Evolutionary conservation across 805 yeast species (phyloP).

Genomic region (Yarrowia porcina): DNA sequence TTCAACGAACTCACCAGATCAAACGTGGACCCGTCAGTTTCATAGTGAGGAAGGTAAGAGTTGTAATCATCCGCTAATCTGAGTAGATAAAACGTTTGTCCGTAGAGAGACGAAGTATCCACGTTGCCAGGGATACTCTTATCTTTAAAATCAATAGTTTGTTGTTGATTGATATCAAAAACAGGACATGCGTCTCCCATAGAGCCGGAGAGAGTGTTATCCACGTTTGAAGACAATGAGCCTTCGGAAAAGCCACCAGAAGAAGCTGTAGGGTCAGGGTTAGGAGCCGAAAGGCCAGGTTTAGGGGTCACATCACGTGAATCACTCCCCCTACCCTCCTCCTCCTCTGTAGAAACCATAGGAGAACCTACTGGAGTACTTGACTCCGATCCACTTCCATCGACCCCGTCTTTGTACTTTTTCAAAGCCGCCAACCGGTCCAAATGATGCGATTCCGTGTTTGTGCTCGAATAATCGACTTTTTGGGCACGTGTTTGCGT

Average conservation of each 20-base stretch:
- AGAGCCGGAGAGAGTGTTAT: not conserved
- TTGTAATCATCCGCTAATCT: constrained; percentile 63
- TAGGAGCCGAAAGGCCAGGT: not conserved
- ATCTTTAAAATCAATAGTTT: not conserved
- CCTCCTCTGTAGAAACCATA: not conserved
- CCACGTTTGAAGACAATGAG: not conserved
- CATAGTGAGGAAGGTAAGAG: constrained; percentile 53
- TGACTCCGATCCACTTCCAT: not conserved
- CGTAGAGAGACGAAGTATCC: constrained; percentile 39
- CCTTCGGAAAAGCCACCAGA: not conserved
- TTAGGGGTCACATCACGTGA: not conserved
- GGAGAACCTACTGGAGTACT: not conserved
- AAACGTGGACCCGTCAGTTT: constrained; percentile 39
- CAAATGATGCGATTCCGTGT: constrained; percentile 1
- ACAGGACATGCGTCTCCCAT: not conserved
- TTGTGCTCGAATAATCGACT: not conserved
- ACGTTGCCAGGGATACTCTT: not conserved
- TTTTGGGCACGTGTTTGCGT: constrained; percentile 33
- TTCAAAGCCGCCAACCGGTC: constrained; percentile 28
- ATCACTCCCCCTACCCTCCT: not conserved
- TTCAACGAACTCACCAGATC: constrained; percentile 42
- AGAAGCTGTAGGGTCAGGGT: no score
- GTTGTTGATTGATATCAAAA: constrained; percentile 6
- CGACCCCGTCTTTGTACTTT: constrained; percentile 18
- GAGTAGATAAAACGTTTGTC: constrained; percentile 61